Evolutionary conservation across 2,329 filamentous ascomycete species (phyloP), one percentile per base, ranked within the genome.

Genomic region (Penicillium sp.): DNA sequence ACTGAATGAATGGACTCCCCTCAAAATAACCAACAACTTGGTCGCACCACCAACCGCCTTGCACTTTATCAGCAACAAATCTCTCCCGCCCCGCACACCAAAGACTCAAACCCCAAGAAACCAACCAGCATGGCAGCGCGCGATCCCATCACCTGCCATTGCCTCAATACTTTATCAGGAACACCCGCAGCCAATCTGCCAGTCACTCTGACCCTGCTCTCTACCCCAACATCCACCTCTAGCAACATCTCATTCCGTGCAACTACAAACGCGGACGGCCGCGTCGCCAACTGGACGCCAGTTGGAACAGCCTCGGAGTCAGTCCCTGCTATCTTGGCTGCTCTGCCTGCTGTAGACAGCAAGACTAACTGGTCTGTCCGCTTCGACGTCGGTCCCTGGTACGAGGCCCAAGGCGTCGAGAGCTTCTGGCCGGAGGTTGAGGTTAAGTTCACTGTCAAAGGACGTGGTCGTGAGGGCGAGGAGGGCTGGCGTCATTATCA

Each of bases 141-240:
- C 63, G 75, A 78, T 55, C 77, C 77, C 22, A 79, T 80, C 57
- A 80, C 78, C 58, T 80, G 77, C 57, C 78, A 80, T 60, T 75
- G 77, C 52, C 77, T 83, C 46, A 80, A 82, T 63, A 78, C 75
- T 33, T 64, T 78, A 48, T 76, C 75, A 44, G 75, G 76, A 45
- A 76, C 75, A 10, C 74, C 77, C 10, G 75, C 73, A 19, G 71
- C 75, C 1, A 68, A 75, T 25, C 71, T 84, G 19, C 75, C 77
- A 30, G 81, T 82, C 61, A 77, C 75, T 0, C 73, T 81, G 33
- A 77, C 77, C 3, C 75, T 84, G 48, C 76, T 97, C 64, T 88
- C 26, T 77, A 90, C 47, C 74, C 77, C 58, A 17, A 44, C 63
- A 42, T 64, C 58, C 46, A 55, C 73, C 65, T 47, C 56, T 56